These are phyloP conservation scores for Ligustrum vulgare DNA, from an alignment of 257 asterid species.

Conservation along the genomic window DNA sequence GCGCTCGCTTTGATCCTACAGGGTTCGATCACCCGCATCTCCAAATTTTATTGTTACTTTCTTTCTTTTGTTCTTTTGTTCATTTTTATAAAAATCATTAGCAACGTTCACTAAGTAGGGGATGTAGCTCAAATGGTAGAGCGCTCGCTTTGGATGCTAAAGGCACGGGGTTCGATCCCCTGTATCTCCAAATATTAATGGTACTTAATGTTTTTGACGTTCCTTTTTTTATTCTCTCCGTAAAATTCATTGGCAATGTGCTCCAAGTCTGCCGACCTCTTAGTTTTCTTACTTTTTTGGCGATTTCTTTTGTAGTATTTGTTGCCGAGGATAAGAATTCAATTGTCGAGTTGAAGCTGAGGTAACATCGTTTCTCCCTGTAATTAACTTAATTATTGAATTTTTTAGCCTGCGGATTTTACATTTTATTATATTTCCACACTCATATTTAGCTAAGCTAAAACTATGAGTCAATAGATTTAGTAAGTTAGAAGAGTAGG, in stretches of 20 bases:
- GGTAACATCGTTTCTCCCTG: constrained; percentile 24
- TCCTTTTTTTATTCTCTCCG: too few species aligned
- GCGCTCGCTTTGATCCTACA: constrained; percentile 93
- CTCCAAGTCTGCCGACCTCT: too few species aligned
- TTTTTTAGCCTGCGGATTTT: background rate
- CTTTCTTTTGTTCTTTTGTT: too few species aligned
- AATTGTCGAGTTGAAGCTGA: constrained; percentile 51
- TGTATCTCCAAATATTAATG: constrained; percentile 39
- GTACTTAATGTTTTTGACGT: too few species aligned
- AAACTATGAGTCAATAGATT: background rate
- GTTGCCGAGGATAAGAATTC: constrained; percentile 44
- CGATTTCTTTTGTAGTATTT: too few species aligned
- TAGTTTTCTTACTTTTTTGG: too few species aligned
- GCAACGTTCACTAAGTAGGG: constrained; percentile 25
- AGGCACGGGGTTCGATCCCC: constrained; percentile 84
- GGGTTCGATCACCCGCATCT: too few species aligned
- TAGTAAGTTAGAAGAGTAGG: background rate
- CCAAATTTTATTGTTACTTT: too few species aligned
- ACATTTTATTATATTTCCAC: background rate
- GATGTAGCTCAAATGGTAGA: constrained; percentile 92
- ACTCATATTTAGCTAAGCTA: background rate
- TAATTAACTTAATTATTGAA: background rate
- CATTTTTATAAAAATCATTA: too few species aligned
- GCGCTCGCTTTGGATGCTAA: constrained; percentile 94
- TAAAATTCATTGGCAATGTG: too few species aligned